Conservation (phyloP, 1,139 yeast species). For the Debaryomyces singareniensis region DNA sequence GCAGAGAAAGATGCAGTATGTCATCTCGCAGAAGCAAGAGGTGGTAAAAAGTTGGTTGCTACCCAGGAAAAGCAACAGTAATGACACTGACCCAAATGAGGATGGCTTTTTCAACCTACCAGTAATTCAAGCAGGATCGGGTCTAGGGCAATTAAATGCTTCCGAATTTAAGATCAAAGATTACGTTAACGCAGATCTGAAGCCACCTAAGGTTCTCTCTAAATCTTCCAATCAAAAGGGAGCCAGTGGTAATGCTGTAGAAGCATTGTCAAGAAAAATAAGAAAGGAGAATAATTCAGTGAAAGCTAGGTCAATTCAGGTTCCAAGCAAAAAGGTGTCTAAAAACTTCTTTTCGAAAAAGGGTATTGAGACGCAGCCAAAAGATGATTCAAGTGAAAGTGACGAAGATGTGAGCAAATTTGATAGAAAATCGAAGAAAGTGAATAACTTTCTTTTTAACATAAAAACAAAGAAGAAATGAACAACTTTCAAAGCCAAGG, state of each 20-base stretch:
- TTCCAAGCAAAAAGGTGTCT: not conserved
- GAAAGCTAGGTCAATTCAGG: conserved; percentile 5
- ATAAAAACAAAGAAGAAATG: too few species aligned
- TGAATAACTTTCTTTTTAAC: conserved; percentile 8
- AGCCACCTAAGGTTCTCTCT: conserved; percentile 2
- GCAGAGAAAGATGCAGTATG: conserved; percentile 42
- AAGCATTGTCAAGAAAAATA: conserved; percentile 41
- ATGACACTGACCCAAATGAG: conserved; percentile 2
- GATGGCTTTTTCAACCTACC: conserved; percentile 32
- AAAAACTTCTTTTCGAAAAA: conserved; percentile 1
- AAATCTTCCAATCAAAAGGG: conserved; percentile 2
- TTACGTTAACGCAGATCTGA: conserved; percentile 18
- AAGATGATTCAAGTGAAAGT: conserved; percentile 7
- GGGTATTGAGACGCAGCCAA: conserved; percentile 1
- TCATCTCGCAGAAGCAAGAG: conserved; percentile 30
- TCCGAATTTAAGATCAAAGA: conserved; percentile 20
- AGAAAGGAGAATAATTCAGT: conserved; percentile 24
- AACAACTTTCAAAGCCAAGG: too few species aligned
- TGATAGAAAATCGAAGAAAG: conserved; percentile 13
- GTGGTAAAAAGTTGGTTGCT: conserved; percentile 42
- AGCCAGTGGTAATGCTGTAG: conserved; percentile 27
- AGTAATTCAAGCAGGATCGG: conserved; percentile 39
- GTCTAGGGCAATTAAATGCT: conserved; percentile 6
- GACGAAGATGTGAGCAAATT: conserved; percentile 10
- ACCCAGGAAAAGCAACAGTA: conserved; percentile 10